These are phyloP conservation scores for Aspergillus oerlinghausenensis DNA, from an alignment of 2,329 filamentous ascomycete genomes.

Conservation along the genomic window DNA sequence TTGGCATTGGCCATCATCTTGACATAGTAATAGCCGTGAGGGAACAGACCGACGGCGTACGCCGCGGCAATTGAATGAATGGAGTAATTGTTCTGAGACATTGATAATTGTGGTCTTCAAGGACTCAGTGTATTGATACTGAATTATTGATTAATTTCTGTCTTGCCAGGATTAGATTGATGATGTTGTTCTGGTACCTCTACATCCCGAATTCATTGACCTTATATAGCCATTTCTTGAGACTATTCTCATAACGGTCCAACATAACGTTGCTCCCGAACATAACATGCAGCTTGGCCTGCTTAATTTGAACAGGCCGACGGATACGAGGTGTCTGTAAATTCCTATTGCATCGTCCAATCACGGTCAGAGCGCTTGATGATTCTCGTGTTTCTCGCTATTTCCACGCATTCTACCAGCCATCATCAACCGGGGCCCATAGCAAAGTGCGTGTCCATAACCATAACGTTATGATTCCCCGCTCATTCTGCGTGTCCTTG, in stretches of 20 bases:
- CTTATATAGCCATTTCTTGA: not conserved
- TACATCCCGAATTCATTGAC: not conserved
- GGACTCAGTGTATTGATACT: no score
- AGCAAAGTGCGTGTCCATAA: not conserved
- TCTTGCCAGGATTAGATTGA: not conserved
- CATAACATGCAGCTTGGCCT: not conserved
- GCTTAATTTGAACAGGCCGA: no score
- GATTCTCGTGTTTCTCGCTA: not conserved
- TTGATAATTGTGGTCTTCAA: not conserved
- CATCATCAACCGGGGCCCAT: not conserved
- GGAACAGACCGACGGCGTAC: conserved; percentile 26
- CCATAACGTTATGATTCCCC: conserved; percentile 6
- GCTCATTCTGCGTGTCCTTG: not conserved
- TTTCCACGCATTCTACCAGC: not conserved
- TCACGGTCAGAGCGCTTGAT: not conserved
- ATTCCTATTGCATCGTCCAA: not conserved
- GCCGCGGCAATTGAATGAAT: conserved; percentile 29
- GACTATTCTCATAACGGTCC: not conserved
- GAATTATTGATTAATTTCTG: no score
- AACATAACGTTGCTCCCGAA: not conserved
- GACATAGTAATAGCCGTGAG: conserved; percentile 27
- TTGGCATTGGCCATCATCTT: conserved; percentile 28
- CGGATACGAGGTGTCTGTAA: not conserved
- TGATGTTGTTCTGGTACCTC: not conserved
- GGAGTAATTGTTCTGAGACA: conserved; percentile 24